Evolutionary conservation across 805 yeast genomes (phyloP), one percentile per base, ranked within the genome.

Genomic region (Candida arabinofermentans): DNA sequence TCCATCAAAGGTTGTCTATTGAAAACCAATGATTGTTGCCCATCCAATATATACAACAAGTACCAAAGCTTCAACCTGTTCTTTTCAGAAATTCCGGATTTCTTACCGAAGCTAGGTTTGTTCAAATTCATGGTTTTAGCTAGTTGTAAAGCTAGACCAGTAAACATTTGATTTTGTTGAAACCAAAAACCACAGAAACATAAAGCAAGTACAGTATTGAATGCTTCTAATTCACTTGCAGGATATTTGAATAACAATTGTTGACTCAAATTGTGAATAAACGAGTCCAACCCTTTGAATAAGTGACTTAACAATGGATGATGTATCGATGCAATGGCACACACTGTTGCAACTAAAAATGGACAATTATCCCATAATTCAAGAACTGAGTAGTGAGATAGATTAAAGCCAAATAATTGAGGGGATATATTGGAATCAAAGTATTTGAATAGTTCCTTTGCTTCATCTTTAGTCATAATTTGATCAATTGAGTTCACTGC

Each of bases 181-280:
- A 81, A 69, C 87, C 87, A 82, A 52, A 81, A 78, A 36, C 85
- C 81, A 48, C 84, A 80, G 21, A 81, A 70, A 32, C 81, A 72
- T 29, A 82, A 64, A 0, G 83, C 85, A 17, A 81, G 64, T n/a
- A 81, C 75, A 0, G 81, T 75, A 54, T 79, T 74, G 55, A 76
- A 77, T 1, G 77, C 76, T 39, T 77, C 80, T 1, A 57, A 46
- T 46, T 74, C 79, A 24, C 61, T 65, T 4, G 58, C 57, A 14
- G 67, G 68, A 2, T 67, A 66, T 54, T 67, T 26, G 44, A 48
- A 36, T 58, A 69, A 36, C 52, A 66, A 40, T 22, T 51, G 55
- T 41, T 60, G 54, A 14, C 64, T 54, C 23, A 62, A 42, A 9
- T 40, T 37, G 34, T 62, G 64, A 8, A 68, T 55, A 4, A 62